Conservation (phyloP, 441 rosid species). For the Euphorbia celastroides region DNA sequence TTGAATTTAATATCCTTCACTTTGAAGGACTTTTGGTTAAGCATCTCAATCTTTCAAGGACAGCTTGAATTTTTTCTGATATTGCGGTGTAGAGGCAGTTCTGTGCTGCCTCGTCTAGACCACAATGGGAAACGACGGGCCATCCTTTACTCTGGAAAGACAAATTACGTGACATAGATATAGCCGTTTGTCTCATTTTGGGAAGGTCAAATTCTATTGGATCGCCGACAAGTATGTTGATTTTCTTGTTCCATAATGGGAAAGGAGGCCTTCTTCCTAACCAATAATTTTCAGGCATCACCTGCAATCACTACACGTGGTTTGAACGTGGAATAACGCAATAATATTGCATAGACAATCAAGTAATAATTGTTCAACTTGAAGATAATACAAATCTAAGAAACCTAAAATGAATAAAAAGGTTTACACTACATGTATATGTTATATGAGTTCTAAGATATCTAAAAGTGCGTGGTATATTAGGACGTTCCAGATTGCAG, state of each 20-base stretch:
- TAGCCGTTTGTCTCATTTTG: constrained; percentile 50
- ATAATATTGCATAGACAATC: neutral
- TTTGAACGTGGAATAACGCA: constrained; percentile 5
- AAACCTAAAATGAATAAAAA: neutral
- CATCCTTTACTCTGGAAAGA: constrained; percentile 40
- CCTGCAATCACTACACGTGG: constrained; percentile 33
- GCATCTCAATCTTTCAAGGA: constrained; percentile 41
- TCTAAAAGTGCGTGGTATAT: too few relatives aligned
- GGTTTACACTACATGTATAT: neutral
- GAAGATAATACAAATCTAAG: neutral
- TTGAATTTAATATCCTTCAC: constrained; percentile 3
- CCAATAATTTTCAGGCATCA: constrained; percentile 73
- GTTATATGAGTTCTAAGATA: neutral
- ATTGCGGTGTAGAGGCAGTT: constrained; percentile 52
- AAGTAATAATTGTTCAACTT: neutral
- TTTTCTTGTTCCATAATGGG: constrained; percentile 56
- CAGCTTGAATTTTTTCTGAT: constrained; percentile 55
- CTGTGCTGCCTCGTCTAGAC: constrained; percentile 72
- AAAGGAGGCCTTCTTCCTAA: constrained; percentile 67
- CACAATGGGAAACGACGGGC: constrained; percentile 38
- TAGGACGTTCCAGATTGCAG: neutral
- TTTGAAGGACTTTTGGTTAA: constrained; percentile 17
- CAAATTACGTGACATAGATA: constrained; percentile 36
- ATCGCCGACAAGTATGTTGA: constrained; percentile 59
- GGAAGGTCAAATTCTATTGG: constrained; percentile 80